Percentiles rank a stretch among this genome's conserved stretches.
Evolutionary conservation across 148 eudicot genomes (phyloP).

Genomic region (Pouteria glomerata): DNA sequence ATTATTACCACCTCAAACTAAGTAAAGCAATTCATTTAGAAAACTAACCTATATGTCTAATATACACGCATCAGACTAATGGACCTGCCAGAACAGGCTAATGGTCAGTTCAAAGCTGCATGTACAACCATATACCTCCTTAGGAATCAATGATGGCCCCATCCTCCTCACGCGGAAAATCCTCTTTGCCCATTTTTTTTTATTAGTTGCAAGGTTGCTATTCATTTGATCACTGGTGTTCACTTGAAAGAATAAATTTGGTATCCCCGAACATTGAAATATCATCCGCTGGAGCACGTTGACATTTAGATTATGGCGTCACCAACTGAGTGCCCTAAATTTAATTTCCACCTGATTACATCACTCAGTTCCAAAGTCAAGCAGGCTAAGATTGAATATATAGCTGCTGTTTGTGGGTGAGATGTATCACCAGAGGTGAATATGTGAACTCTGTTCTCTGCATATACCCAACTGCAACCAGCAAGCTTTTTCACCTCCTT

Average conservation of each 20-base stretch:
- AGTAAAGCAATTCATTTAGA: neutral
- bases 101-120: too few species aligned
- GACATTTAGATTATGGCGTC: slow-evolving; percentile 2
- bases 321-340: neutral
- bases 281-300: neutral
- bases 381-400: slow-evolving; percentile 42
- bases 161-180: neutral
- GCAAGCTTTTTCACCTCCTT: slow-evolving; percentile 65
- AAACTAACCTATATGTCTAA: neutral
- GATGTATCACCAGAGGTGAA: slow-evolving; percentile 63
- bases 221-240: too few species aligned
- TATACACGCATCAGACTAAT: too few species aligned
- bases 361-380: slow-evolving; percentile 37
- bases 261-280: neutral
- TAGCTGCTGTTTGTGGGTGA: slow-evolving; percentile 44
- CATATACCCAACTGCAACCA: slow-evolving; percentile 82
- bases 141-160: neutral
- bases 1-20: neutral
- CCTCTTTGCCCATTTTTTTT: neutral
- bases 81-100: too few species aligned
- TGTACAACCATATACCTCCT: neutral
- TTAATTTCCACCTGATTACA: slow-evolving; percentile 3
- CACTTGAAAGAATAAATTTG: neutral
- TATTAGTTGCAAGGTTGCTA: too few species aligned
- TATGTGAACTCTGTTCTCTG: slow-evolving; percentile 41